Percentiles rank a stretch among this genome's conserved stretches.
Conservation (phyloP, 805 yeast species). For the Candida multigemmis region DNA sequence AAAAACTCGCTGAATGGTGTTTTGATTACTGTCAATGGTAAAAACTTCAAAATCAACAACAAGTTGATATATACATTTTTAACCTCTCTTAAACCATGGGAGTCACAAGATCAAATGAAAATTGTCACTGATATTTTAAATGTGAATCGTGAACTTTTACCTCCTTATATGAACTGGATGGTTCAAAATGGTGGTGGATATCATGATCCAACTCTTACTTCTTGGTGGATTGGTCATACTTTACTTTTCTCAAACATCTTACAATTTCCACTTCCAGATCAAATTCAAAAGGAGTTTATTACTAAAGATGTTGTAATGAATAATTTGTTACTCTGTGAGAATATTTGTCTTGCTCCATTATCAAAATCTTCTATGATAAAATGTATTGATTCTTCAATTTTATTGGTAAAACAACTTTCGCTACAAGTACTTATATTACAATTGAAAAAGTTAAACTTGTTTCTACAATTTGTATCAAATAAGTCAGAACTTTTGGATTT, state of each 20-base stretch:
- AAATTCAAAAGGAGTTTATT: conserved; percentile 2
- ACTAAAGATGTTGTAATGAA: conserved; percentile 2
- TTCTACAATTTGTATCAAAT: too few species aligned
- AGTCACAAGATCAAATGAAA: conserved; percentile 53
- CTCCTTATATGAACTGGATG: conserved; percentile 56
- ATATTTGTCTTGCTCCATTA: conserved; percentile 56
- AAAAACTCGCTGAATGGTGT: conserved; percentile 8
- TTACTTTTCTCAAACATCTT: conserved; percentile 52
- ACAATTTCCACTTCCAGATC: conserved; percentile 45
- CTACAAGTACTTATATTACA: conserved; percentile 49
- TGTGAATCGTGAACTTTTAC: conserved; percentile 58
- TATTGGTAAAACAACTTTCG: conserved; percentile 54
- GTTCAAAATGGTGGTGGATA: conserved; percentile 51
- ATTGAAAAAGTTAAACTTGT: conserved; percentile 45
- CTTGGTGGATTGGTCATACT: conserved; percentile 78
- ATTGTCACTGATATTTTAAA: conserved; percentile 42
- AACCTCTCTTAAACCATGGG: conserved; percentile 72
- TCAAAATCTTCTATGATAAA: conserved; percentile 49
- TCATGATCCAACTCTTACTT: conserved; percentile 70
- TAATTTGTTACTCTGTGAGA: conserved; percentile 43
- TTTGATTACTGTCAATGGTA: conserved; percentile 34
- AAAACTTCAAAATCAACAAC: conserved; percentile 54
- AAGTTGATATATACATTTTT: conserved; percentile 56
- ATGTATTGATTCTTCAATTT: conserved; percentile 35
- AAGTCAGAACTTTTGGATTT: conserved; percentile 17